Conservation (phyloP, 2,329 filamentous ascomycete genomes). For the Samsoniella hepiali region DNA sequence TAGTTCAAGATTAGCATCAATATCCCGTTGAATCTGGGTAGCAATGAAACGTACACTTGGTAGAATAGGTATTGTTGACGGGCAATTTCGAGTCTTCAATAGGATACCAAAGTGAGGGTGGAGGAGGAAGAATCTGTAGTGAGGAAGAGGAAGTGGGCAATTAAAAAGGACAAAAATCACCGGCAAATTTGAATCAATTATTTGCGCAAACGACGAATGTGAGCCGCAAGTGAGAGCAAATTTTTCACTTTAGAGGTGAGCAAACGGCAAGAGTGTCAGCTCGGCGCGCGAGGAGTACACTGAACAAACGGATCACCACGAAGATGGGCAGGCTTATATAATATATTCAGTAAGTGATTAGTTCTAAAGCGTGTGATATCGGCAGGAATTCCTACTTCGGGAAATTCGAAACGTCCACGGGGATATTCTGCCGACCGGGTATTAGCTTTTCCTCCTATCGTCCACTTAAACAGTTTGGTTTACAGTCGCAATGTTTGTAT, state of each 20-base stretch:
- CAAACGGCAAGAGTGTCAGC: conserved; percentile 9
- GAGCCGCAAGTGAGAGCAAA: conserved; percentile 7
- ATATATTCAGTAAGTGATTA: background rate
- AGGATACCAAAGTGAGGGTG: background rate
- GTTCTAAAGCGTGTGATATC: background rate
- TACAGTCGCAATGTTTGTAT: background rate
- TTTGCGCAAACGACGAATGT: background rate
- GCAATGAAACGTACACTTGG: background rate
- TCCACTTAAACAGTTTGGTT: background rate
- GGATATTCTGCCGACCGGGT: background rate
- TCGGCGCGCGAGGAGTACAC: background rate
- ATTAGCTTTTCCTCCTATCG: background rate
- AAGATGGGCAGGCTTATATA: background rate
- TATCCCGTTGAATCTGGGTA: no score
- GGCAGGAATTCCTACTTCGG: background rate
- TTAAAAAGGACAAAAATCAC: no score
- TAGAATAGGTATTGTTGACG: background rate
- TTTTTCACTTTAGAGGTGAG: background rate
- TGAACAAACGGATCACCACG: background rate
- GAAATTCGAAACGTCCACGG: conserved; percentile 8
- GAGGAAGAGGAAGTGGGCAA: background rate
- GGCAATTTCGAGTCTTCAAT: background rate
- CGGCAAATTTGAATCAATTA: background rate
- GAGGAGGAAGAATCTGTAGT: background rate
- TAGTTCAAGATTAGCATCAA: background rate